phyloP scores from a whole-genome alignment of 2,329 filamentous ascomycete genomes.

The Epichloe typhina region DNA sequence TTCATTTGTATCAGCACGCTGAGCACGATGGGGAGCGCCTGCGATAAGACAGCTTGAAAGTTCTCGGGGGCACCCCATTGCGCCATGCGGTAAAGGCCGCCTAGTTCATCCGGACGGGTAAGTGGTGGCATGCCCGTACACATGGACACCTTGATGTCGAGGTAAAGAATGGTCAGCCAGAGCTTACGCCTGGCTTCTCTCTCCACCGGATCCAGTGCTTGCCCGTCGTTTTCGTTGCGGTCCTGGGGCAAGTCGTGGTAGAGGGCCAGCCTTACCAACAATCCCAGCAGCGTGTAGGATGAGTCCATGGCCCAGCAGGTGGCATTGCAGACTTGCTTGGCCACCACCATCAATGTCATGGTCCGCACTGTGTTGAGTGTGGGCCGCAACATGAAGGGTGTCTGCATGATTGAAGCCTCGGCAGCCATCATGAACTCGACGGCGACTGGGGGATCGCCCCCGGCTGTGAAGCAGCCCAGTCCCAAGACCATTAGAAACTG shows the following conservation, averaged over 20 bases:
- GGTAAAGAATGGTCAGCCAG: constrained; percentile 23
- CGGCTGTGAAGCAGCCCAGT: constrained; percentile 19
- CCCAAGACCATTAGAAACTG: constrained; percentile 24
- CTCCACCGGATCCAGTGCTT: constrained; percentile 13
- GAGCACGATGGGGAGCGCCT: constrained; percentile 19
- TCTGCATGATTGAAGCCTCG: constrained; percentile 24
- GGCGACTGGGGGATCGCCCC: constrained; percentile 18
- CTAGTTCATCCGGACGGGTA: constrained; percentile 19
- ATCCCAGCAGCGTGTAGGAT: constrained; percentile 21
- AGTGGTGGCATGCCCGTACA: constrained; percentile 22
- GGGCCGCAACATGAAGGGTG: constrained; percentile 24
- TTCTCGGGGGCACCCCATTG: constrained; percentile 15
- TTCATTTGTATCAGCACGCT: constrained; percentile 20
- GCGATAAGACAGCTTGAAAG: constrained; percentile 20
- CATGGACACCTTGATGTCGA: constrained; percentile 23
- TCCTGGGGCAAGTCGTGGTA: constrained; percentile 23
- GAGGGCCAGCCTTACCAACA: constrained; percentile 21
- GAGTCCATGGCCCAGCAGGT: constrained; percentile 25
- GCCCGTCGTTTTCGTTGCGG: constrained; percentile 12
- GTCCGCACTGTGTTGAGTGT: constrained; percentile 19
- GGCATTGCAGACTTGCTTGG: constrained; percentile 24
- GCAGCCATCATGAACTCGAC: constrained; percentile 24
- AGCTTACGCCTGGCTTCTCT: constrained; percentile 17
- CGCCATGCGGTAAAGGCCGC: constrained; percentile 12
- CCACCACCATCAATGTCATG: constrained; percentile 20